Conservation (phyloP, 176 grass and related monocot species). For the Oryza officinalis region DNA sequence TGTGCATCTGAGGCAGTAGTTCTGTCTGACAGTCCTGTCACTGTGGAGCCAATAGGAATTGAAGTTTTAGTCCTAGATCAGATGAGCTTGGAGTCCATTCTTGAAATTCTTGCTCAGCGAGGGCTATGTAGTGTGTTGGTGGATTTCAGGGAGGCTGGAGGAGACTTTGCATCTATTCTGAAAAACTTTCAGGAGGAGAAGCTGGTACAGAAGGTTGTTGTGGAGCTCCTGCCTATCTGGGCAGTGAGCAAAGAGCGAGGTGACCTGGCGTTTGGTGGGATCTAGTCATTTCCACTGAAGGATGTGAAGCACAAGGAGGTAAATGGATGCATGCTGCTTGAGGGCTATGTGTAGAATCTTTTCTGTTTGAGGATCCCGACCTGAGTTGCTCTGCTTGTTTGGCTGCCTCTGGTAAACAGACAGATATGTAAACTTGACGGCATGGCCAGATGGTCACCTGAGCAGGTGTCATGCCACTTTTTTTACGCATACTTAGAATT, state of each 20-base stretch:
- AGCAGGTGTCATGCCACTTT: no score
- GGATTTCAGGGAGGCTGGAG: conserved; percentile 57
- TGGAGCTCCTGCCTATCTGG: conserved; percentile 75
- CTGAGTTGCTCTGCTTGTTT: neutral
- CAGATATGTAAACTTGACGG: neutral
- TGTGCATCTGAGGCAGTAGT: conserved; percentile 48
- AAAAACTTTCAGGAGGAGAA: conserved; percentile 54
- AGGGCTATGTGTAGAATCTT: conserved; percentile 60
- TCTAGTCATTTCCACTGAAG: conserved; percentile 48
- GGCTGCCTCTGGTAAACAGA: neutral
- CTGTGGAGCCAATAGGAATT: conserved; percentile 45
- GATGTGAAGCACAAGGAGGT: conserved; percentile 46
- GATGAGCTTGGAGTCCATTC: conserved; percentile 27
- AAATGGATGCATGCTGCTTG: conserved; percentile 53
- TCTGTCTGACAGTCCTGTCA: conserved; percentile 49
- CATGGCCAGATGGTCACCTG: no score
- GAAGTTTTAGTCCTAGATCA: conserved; percentile 45
- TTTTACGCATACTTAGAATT: no score
- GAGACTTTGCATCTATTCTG: conserved; percentile 44
- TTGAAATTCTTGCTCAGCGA: conserved; percentile 40
- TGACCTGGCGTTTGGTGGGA: conserved; percentile 43
- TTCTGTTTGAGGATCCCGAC: neutral
- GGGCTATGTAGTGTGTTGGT: conserved; percentile 71
- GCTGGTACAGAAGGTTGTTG: conserved; percentile 75
- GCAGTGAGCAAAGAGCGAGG: conserved; percentile 14